Evolutionary conservation across 495 filamentous ascomycete genomes (phyloP).

Genomic region (Penicillium malachiteum): DNA sequence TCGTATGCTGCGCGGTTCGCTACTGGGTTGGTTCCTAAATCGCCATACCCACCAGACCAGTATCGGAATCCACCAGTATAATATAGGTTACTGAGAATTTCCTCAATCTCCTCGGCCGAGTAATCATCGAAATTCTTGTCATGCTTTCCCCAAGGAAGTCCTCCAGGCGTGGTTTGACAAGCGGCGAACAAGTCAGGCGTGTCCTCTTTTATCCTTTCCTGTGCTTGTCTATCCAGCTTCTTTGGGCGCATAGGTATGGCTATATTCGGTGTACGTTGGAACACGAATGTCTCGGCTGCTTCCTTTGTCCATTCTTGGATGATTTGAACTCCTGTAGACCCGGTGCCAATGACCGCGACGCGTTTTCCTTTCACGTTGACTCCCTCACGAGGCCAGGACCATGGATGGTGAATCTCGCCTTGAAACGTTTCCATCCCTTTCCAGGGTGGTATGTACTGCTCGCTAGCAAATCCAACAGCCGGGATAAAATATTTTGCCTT

Average conservation of each 20-base stretch:
- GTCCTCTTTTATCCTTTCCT: not conserved
- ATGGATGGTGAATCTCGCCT: slow-evolving; percentile 55
- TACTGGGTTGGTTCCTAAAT: not conserved
- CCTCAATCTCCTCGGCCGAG: not conserved
- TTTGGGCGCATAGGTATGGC: slow-evolving; percentile 50
- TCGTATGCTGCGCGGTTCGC: slow-evolving; percentile 6
- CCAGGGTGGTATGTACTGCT: slow-evolving; percentile 48
- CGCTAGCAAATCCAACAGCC: slow-evolving; percentile 35
- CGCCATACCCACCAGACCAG: not conserved
- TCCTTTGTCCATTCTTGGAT: slow-evolving; percentile 48
- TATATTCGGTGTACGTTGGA: slow-evolving; percentile 56
- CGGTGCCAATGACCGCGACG: slow-evolving; percentile 59
- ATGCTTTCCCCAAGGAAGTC: not conserved
- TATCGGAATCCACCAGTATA: slow-evolving; percentile 6
- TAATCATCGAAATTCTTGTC: slow-evolving; percentile 1
- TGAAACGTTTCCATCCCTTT: slow-evolving; percentile 52
- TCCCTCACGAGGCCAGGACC: slow-evolving; percentile 55
- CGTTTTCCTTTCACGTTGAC: slow-evolving; percentile 51
- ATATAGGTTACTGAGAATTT: slow-evolving; percentile 2
- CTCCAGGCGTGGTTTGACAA: not conserved
- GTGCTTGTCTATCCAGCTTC: not conserved
- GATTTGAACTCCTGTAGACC: slow-evolving; percentile 58
- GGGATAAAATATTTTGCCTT: slow-evolving; percentile 50
- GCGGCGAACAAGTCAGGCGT: not conserved
- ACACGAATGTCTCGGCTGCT: slow-evolving; percentile 43